phyloP scores from a whole-genome alignment of 2,329 filamentous ascomycete genomes.

The Aspergillus texensis region DNA sequence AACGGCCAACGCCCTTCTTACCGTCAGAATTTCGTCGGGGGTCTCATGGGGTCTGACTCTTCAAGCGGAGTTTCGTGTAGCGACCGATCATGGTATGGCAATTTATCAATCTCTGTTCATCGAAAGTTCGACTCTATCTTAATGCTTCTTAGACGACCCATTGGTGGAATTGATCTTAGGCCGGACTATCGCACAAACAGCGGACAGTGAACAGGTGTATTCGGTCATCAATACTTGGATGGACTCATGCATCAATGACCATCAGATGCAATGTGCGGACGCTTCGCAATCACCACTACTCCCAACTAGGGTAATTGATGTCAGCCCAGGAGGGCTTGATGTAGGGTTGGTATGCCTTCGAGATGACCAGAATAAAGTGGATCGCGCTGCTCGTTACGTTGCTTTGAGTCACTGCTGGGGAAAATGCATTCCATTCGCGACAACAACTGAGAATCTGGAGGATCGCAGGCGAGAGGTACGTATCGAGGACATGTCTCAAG shows the following conservation, averaged over 20 bases:
- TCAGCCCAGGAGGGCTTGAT: not conserved
- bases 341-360: not conserved
- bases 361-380: not conserved
- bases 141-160: not conserved
- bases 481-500: not conserved
- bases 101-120: not conserved
- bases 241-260: not conserved
- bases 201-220: not conserved
- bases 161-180: not conserved
- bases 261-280: not conserved
- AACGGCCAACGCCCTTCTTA: not conserved
- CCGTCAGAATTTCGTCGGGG: not conserved
- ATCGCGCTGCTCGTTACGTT: not conserved
- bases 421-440: not conserved
- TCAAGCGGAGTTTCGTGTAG: not conserved
- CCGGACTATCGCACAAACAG: not conserved
- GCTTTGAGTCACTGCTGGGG: not conserved
- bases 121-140: not conserved
- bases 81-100: not conserved
- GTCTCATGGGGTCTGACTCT: not conserved
- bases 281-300: not conserved
- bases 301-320: not conserved
- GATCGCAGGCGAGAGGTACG: not conserved
- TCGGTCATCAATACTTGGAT: not conserved
- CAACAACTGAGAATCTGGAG: not conserved